A percentile compares a stretch with the other conserved stretches of the same genome.
These are phyloP conservation scores for Ceratocystis albifundus DNA, from an alignment of 2,329 filamentous ascomycete genomes.

Conservation along the genomic window DNA sequence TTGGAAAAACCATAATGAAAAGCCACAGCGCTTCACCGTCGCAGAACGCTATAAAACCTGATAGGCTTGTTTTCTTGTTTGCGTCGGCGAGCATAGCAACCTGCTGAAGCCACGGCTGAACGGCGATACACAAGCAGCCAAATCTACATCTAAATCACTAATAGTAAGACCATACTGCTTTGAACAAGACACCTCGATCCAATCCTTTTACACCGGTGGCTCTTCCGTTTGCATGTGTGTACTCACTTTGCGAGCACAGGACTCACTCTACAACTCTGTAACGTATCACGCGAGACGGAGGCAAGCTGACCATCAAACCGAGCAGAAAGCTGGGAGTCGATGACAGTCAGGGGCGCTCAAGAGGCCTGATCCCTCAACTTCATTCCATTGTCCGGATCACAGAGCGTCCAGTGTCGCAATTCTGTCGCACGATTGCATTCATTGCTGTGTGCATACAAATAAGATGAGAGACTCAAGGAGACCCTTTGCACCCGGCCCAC, in stretches of 20 bases:
- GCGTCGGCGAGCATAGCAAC: not conserved
- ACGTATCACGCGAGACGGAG: not conserved
- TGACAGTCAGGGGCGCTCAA: too few relatives aligned
- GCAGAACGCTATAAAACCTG: not conserved
- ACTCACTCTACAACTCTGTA: slow-evolving; percentile 4
- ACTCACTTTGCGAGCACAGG: not conserved
- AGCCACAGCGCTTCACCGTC: not conserved
- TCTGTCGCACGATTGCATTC: too few relatives aligned
- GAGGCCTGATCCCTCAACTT: not conserved
- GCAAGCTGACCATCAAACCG: not conserved
- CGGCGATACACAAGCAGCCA: not conserved
- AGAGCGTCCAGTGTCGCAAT: not conserved
- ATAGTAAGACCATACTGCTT: not conserved
- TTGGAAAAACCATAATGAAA: not conserved
- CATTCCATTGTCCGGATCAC: not conserved
- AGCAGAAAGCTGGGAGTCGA: too few relatives aligned
- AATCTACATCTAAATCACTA: not conserved
- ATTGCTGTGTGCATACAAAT: not conserved
- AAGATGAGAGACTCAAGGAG: not conserved
- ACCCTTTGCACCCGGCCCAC: not conserved
- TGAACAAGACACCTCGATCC: not conserved
- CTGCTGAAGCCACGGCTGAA: not conserved
- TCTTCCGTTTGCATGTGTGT: not conserved
- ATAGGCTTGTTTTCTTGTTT: not conserved
- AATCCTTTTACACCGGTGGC: not conserved